Conservation (phyloP, 2,329 filamentous ascomycete genomes). For the Cadophora gregata region DNA sequence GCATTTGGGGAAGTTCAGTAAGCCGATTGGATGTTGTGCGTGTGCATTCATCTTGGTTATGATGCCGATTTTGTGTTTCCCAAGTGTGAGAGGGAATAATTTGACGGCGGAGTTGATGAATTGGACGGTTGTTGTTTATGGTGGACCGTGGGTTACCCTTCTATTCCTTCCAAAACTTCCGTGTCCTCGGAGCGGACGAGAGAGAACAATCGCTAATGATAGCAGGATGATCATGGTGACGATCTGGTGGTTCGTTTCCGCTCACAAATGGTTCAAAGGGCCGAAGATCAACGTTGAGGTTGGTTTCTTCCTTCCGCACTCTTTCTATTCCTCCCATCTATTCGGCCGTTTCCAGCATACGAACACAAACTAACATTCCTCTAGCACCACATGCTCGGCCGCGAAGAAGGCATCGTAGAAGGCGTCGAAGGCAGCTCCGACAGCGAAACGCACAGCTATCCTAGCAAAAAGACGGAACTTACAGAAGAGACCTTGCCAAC, state of each 20-base stretch:
- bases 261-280: constrained; percentile 70
- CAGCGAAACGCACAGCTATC: constrained; percentile 23
- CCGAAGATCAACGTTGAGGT: constrained; percentile 66
- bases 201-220: not conserved
- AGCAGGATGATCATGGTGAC: constrained; percentile 56
- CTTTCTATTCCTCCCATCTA: no score
- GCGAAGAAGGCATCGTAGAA: constrained; percentile 36
- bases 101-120: constrained; percentile 62
- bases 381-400: constrained; percentile 43
- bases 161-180: not conserved
- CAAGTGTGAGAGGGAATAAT: constrained; percentile 58
- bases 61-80: constrained; percentile 70
- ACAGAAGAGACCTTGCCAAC: constrained; percentile 27
- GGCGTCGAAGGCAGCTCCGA: constrained; percentile 35
- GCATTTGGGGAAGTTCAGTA: constrained; percentile 65
- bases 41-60: constrained; percentile 66
- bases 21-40: constrained; percentile 60
- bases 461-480: constrained; percentile 32
- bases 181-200: constrained; percentile 20
- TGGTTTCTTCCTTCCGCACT: not conserved
- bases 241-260: constrained; percentile 66
- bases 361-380: constrained; percentile 26
- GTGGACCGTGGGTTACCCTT: constrained; percentile 50
- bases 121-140: constrained; percentile 69
- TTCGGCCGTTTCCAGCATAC: constrained; percentile 6